Evolutionary conservation across 345 rosid genomes (phyloP).

Genomic region (Nephelium lappaceum): DNA sequence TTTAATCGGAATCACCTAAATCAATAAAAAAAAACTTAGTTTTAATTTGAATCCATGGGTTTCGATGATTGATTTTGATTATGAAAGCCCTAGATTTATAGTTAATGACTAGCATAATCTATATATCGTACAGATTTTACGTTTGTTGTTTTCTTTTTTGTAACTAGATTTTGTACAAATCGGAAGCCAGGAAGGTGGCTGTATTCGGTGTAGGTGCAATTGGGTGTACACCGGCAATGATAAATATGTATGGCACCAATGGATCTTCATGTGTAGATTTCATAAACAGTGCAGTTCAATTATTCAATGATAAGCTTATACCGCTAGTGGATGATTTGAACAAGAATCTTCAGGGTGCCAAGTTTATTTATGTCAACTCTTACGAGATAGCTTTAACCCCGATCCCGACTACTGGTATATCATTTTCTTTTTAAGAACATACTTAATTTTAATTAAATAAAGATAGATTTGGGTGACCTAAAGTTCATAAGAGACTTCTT

Average conservation of each 20-base stretch:
- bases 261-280: background rate
- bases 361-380: background rate
- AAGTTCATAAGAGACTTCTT: too few relatives aligned
- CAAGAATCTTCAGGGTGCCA: background rate
- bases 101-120: too few relatives aligned
- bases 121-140: too few relatives aligned
- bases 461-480: too few relatives aligned
- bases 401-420: background rate
- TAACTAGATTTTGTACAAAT: constrained; percentile 24
- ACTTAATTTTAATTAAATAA: too few relatives aligned
- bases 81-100: too few relatives aligned
- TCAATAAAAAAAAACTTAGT: too few relatives aligned
- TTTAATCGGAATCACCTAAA: too few relatives aligned
- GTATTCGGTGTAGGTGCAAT: constrained; percentile 31
- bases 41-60: too few relatives aligned
- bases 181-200: constrained; percentile 37
- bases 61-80: too few relatives aligned
- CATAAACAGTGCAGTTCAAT: background rate
- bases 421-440: too few relatives aligned
- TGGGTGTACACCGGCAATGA: constrained; percentile 27
- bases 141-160: too few relatives aligned
- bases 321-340: background rate
- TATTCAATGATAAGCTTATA: background rate
- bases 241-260: background rate
- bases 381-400: background rate